These are phyloP conservation scores for Alternaria brassicicola DNA, from an alignment of 2,329 filamentous ascomycete genomes.

Conservation along the genomic window DNA sequence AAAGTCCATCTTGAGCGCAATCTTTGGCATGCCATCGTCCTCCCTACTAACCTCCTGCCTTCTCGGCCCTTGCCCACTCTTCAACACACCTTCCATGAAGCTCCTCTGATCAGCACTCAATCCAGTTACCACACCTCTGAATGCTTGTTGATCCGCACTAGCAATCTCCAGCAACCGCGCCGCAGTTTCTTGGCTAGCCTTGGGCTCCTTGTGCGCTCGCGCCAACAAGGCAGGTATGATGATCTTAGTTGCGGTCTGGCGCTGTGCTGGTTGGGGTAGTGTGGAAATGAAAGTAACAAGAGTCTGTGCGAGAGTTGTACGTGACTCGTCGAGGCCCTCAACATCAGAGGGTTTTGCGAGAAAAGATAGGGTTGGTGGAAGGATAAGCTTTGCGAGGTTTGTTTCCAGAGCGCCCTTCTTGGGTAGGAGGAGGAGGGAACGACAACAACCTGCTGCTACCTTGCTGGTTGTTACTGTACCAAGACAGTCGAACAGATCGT, in stretches of 20 bases:
- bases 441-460: slow-evolving; percentile 87
- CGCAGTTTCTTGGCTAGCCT: slow-evolving; percentile 72
- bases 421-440: slow-evolving; percentile 76
- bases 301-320: slow-evolving; percentile 72
- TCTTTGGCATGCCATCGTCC: slow-evolving; percentile 69
- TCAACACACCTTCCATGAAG: slow-evolving; percentile 82
- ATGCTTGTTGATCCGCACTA: slow-evolving; percentile 72
- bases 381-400: slow-evolving; percentile 74
- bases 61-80: slow-evolving; percentile 57
- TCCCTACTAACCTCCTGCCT: slow-evolving; percentile 61
- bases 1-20: slow-evolving; percentile 96
- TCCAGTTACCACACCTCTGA: slow-evolving; percentile 73
- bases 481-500: slow-evolving; percentile 85
- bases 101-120: slow-evolving; percentile 73
- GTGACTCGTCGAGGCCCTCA: slow-evolving; percentile 80
- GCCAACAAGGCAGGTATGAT: slow-evolving; percentile 78
- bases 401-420: slow-evolving; percentile 51
- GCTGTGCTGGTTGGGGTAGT: slow-evolving; percentile 35
- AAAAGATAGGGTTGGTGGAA: slow-evolving; percentile 78
- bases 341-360: slow-evolving; percentile 65
- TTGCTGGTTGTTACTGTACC: slow-evolving; percentile 81
- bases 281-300: slow-evolving; percentile 72
- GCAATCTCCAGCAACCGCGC: slow-evolving; percentile 80
- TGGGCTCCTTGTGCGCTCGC: slow-evolving; percentile 67
- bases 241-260: slow-evolving; percentile 70